Percentiles rank a stretch among this genome's conserved stretches.
phyloP scores from a whole-genome alignment of 495 filamentous ascomycete species.

The Lepidopterella palustris region DNA sequence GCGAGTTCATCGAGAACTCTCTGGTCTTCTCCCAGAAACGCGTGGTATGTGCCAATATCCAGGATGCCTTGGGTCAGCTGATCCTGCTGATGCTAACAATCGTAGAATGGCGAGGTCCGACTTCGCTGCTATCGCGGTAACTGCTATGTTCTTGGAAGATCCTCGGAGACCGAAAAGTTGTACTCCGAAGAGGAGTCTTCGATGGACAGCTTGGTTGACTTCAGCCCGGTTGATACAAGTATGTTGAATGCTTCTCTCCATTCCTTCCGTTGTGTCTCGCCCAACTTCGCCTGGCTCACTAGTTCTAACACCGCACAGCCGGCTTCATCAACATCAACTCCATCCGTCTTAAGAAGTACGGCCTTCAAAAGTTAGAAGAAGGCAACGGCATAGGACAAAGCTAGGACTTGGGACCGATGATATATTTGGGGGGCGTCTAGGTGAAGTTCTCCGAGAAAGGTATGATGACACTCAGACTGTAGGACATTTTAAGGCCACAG shows the following conservation, averaged over 20 bases:
- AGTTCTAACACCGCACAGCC: neutral
- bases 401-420: neutral
- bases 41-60: neutral
- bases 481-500: neutral
- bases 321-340: constrained; percentile 15
- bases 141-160: neutral
- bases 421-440: neutral
- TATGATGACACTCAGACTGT: neutral
- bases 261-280: neutral
- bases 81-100: neutral
- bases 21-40: constrained; percentile 3
- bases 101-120: constrained; percentile 5
- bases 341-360: constrained; percentile 14
- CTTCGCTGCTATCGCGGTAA: neutral
- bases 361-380: constrained; percentile 8
- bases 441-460: neutral
- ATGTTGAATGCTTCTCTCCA: neutral
- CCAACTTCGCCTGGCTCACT: neutral
- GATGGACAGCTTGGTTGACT: constrained; percentile 7
- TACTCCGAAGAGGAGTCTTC: constrained; percentile 3
- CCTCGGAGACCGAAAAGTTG: constrained; percentile 2
- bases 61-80: neutral
- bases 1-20: constrained; percentile 8
- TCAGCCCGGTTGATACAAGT: constrained; percentile 7
- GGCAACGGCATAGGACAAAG: neutral